Conservation (phyloP, 1,284 basidiomycete species). For the Pulchroboletus neoregius region DNA sequence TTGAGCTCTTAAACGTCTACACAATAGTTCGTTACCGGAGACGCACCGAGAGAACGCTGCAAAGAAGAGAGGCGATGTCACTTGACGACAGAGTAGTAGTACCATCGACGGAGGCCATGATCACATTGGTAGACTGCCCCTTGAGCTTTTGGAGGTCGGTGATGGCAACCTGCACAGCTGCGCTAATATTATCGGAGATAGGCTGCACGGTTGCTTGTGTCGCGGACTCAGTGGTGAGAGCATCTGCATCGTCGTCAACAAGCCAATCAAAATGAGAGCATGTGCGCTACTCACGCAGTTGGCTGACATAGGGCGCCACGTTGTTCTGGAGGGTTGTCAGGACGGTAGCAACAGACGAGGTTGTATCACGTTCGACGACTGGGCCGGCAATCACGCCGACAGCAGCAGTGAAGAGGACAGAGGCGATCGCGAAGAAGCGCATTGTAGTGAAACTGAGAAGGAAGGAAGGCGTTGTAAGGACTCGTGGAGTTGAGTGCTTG, state of each 20-base stretch:
- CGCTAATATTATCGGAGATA: conserved; percentile 11
- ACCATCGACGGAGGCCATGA: conserved; percentile 12
- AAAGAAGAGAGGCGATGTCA: too few relatives aligned
- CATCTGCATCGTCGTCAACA: conserved; percentile 10
- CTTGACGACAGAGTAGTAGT: too few relatives aligned
- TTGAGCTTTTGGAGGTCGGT: conserved; percentile 3
- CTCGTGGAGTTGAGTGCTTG: conserved; percentile 13
- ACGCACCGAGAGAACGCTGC: too few relatives aligned
- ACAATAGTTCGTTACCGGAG: too few relatives aligned
- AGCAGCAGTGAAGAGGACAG: conserved; percentile 10
- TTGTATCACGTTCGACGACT: conserved; percentile 5
- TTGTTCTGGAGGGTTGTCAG: conserved; percentile 5
- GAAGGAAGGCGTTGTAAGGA: background rate
- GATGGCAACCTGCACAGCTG: conserved; percentile 8
- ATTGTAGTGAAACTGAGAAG: conserved; percentile 2
- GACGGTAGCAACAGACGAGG: conserved; percentile 7
- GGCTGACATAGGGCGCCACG: conserved; percentile 6
- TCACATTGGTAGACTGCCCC: conserved; percentile 1
- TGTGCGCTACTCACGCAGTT: conserved; percentile 9
- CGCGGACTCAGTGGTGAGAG: conserved; percentile 8
- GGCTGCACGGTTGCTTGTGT: conserved; percentile 8
- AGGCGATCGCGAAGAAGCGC: conserved; percentile 14
- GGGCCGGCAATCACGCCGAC: conserved; percentile 9
- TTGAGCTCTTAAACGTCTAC: too few relatives aligned
- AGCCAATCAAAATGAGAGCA: background rate